Percentiles rank a stretch among this genome's conserved stretches.
Evolutionary conservation across 164 flowering plant species (phyloP).

Genomic region (Kingdonia uniflora): DNA sequence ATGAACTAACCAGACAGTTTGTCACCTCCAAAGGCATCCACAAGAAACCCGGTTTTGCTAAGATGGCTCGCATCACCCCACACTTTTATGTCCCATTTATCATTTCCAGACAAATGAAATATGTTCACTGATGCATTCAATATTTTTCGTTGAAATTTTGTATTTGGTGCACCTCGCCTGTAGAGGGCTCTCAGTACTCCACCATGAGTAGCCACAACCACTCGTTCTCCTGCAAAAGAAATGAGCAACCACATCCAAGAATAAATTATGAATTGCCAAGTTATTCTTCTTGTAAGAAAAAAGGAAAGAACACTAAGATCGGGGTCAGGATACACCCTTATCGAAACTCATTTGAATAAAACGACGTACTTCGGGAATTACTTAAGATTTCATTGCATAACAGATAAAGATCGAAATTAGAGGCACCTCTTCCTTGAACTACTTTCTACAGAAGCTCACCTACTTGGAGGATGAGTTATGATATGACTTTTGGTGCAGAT

Average conservation of each 20-base stretch:
- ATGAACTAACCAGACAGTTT: slow-evolving; percentile 49
- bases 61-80: slow-evolving; percentile 88
- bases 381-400: too few relatives aligned
- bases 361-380: too few relatives aligned
- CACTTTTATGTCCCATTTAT: slow-evolving; percentile 41
- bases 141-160: slow-evolving; percentile 34
- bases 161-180: slow-evolving; percentile 39
- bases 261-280: background rate
- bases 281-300: background rate
- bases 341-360: too few relatives aligned
- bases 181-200: slow-evolving; percentile 51
- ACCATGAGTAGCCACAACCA: slow-evolving; percentile 81
- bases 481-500: too few relatives aligned
- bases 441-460: too few relatives aligned
- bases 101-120: slow-evolving; percentile 44
- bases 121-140: slow-evolving; percentile 55
- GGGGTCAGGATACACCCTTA: too few relatives aligned
- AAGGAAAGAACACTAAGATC: background rate
- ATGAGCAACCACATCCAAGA: background rate
- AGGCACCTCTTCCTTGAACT: too few relatives aligned
- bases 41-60: slow-evolving; percentile 32
- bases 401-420: too few relatives aligned
- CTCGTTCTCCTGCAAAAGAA: slow-evolving; percentile 54
- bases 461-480: too few relatives aligned
- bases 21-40: slow-evolving; percentile 78